Conservation (phyloP, 192 early-diverging fungal species). For the Rhizophagus clarus region DNA sequence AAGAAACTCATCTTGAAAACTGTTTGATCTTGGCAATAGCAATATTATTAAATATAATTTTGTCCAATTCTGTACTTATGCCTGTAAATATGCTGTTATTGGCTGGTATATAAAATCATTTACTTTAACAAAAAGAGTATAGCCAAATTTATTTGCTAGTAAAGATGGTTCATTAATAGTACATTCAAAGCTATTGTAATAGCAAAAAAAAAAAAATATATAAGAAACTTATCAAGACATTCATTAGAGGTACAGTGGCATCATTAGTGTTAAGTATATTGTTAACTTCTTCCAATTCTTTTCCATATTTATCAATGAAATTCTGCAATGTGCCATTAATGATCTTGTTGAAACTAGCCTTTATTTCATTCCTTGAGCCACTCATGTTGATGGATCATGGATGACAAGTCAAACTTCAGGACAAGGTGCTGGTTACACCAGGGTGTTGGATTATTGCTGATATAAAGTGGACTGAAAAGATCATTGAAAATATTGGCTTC, state of each 20-base stretch:
- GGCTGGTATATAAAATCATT: constrained; percentile 38
- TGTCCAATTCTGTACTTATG: constrained; percentile 28
- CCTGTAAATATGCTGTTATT: constrained; percentile 39
- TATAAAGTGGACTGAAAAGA: constrained; percentile 43
- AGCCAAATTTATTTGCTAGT: constrained; percentile 33
- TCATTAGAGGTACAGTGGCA: constrained; percentile 18
- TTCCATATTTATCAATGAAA: constrained; percentile 26
- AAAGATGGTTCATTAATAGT: constrained; percentile 31
- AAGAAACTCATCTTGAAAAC: constrained; percentile 41
- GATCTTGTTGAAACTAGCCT: neutral
- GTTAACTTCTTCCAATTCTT: constrained; percentile 26
- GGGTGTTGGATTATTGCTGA: constrained; percentile 39
- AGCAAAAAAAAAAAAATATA: constrained; percentile 14
- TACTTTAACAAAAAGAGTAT: constrained; percentile 41
- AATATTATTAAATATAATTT: constrained; percentile 27
- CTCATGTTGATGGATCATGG: constrained; percentile 35
- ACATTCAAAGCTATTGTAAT: neutral
- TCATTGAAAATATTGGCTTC: constrained; percentile 36
- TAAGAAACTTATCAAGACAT: constrained; percentile 25
- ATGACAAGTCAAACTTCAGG: constrained; percentile 41
- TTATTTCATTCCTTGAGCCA: constrained; percentile 31
- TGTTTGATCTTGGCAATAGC: constrained; percentile 31
- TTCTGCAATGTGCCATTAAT: constrained; percentile 15
- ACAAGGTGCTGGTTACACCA: constrained; percentile 40
- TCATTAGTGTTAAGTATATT: constrained; percentile 7